Base-by-base conservation (phyloP, 768 basidiomycete genomes). In the Leucocoprinus sp. region DNA sequence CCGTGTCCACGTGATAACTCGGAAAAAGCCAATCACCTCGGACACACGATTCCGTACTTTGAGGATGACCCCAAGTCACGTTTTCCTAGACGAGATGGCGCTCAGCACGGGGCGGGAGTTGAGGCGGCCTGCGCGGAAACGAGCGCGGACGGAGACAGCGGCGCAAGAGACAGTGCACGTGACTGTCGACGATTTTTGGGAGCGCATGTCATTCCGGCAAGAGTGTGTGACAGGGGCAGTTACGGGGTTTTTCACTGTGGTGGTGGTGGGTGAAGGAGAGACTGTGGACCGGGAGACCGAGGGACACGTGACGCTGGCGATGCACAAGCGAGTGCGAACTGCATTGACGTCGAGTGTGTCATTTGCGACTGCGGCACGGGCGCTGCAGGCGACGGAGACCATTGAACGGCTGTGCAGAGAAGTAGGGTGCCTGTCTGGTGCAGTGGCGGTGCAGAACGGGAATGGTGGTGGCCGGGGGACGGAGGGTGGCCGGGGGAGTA, bases 41-140 rank as follows among this genome's bases (percentile, higher is more conserved):
- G 86, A 0, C 73, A 80, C 44, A 75, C 76, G 42, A 83, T 99
- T 17, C 96, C 96, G 1, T 83, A 77, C 45, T 91, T 98, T 58
- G 87, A 92, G n/a, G 96, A 99, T 56, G 93, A 96, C 61, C 93
- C 96, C 5, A 97, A 98, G 63, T 80, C 87, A 45, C 78, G 96
- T 14, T 97, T n/a, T 97, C 61, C 64, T 99, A 60, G 86, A 89
- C 60, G 93, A 96, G 63, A 79, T 97, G 42, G 88, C 84, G 33
- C 81, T 76, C 52, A 86, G 76, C 6, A 78, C 74, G 38, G 75
- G 78, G 38, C 76, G 67, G 44, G 75, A 75, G 35, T 71, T 83
- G 48, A 73, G 66, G 55, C 80, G 82, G 7, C 83, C 83, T 2
- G 67, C 67, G 45, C 69, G 72, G 44, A 85, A 89, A 60, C 76